Conservation (phyloP, 495 filamentous ascomycete genomes). For the Xylaria cubensis region DNA sequence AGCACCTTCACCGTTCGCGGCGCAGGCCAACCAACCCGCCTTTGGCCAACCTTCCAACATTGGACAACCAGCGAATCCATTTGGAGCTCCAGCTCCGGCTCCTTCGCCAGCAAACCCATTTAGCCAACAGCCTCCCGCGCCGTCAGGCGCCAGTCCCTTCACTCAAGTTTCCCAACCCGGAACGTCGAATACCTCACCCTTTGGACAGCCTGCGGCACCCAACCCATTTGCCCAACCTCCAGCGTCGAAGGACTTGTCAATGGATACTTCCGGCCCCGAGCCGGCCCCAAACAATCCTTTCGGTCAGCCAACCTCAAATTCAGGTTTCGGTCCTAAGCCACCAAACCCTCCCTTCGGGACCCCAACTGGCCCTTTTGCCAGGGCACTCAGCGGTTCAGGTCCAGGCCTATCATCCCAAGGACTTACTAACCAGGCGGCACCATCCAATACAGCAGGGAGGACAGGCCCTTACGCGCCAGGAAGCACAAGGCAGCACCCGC, state of each 20-base stretch:
- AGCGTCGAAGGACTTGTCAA: constrained; percentile 28
- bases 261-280: constrained; percentile 37
- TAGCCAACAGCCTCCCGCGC: constrained; percentile 27
- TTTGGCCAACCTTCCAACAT: constrained; percentile 42
- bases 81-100: constrained; percentile 30
- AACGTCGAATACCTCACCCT: constrained; percentile 42
- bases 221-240: constrained; percentile 36
- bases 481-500: constrained; percentile 52
- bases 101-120: constrained; percentile 31
- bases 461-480: constrained; percentile 48
- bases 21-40: constrained; percentile 25
- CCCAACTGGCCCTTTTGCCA: neutral
- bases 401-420: constrained; percentile 1
- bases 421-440: neutral
- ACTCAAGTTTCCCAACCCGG: constrained; percentile 18
- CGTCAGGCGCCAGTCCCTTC: constrained; percentile 35
- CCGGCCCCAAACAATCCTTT: constrained; percentile 34
- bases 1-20: constrained; percentile 8
- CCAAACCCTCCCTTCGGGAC: neutral
- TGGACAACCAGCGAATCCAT: constrained; percentile 39
- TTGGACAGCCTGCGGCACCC: constrained; percentile 40
- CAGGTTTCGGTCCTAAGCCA: neutral
- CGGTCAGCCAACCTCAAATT: constrained; percentile 19
- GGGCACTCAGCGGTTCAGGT: neutral
- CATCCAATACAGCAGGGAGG: constrained; percentile 12